Evolutionary conservation across 1,139 yeast genomes (phyloP), one percentile per base, ranked within the genome.

Genomic region (Debaryomyces robertsiae): DNA sequence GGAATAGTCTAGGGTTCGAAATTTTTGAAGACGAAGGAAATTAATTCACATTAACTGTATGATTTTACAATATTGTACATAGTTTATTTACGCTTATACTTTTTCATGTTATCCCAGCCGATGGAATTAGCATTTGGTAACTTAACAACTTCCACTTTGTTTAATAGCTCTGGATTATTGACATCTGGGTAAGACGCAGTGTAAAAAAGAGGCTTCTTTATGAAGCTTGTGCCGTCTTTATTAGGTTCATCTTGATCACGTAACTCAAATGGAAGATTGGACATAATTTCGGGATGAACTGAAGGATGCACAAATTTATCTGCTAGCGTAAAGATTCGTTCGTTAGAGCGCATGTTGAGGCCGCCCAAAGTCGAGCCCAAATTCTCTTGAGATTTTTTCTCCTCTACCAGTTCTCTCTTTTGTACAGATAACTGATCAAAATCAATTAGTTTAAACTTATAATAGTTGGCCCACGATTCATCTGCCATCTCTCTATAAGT

Each of bases 51-150:
- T 11, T 30, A 27, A n/a, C n/a, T 36, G 28, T 27, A 13, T 24
- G n/a, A 34, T 3, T 27, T n/a, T n/a, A n/a, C n/a, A 9, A 11
- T 25, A 33, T 14, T 24, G 25, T 17, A 25, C 17, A 24, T 13
- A 17, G 9, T 16, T 18, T 43, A 38, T n/a, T 44, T 44, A 9
- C 45, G 49, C 30, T 58, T 58, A 45, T 61, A 72, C 50, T 67
- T 69, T 42, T 63, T 61, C 41, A 73, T 53, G 45, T 73, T 73
- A 43, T 71, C 77, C 78, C 77, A 73, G 2, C 72, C 78, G 36
- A 73, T 43, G n/a, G 69, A 57, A 46, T 73, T 73, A 17, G 75
- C 64, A 50, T 72, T 73, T 2, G 78, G 78, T 33, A 73, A 59
- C 52, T 69, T 70, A 27, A 73, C 58, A 9, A 72, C 58, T 47